phyloP scores from a whole-genome alignment of 2,329 filamentous ascomycete genomes.

The Madurella fahalii region DNA sequence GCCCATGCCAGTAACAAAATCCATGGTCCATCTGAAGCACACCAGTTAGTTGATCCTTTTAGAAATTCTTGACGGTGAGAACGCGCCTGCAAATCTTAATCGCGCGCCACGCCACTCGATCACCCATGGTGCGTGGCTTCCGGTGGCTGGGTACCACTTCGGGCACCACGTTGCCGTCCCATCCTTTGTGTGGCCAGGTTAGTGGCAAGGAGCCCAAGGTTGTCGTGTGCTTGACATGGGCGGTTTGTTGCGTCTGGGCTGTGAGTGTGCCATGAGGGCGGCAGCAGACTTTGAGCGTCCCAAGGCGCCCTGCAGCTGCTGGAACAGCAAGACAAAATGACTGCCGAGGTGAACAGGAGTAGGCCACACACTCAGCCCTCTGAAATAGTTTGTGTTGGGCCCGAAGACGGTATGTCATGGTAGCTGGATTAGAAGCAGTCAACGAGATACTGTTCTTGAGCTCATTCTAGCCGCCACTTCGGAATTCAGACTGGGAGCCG shows the following conservation, averaged over 20 bases:
- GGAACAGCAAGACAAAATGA: background rate
- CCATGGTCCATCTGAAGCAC: conserved; percentile 66
- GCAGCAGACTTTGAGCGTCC: background rate
- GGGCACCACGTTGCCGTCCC: conserved; percentile 74
- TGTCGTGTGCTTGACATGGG: background rate
- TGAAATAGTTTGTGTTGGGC: background rate
- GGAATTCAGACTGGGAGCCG: background rate
- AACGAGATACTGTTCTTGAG: background rate
- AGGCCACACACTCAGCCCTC: background rate
- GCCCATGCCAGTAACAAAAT: conserved; percentile 67
- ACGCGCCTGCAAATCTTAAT: conserved; percentile 51
- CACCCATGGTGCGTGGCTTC: conserved; percentile 64
- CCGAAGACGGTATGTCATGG: conserved; percentile 7
- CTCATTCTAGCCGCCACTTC: background rate
- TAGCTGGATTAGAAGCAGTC: background rate
- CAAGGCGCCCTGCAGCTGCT: background rate
- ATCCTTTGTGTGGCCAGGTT: conserved; percentile 65
- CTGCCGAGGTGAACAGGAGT: background rate
- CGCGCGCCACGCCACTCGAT: conserved; percentile 71
- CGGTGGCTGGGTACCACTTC: conserved; percentile 72
- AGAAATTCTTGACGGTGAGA: background rate
- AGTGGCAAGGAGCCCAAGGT: conserved; percentile 1
- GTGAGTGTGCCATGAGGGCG: background rate
- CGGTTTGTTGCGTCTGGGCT: background rate
- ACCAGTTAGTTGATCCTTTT: background rate